Conservation (phyloP, 1,139 yeast species). For the Suhomyces guaymorum region DNA sequence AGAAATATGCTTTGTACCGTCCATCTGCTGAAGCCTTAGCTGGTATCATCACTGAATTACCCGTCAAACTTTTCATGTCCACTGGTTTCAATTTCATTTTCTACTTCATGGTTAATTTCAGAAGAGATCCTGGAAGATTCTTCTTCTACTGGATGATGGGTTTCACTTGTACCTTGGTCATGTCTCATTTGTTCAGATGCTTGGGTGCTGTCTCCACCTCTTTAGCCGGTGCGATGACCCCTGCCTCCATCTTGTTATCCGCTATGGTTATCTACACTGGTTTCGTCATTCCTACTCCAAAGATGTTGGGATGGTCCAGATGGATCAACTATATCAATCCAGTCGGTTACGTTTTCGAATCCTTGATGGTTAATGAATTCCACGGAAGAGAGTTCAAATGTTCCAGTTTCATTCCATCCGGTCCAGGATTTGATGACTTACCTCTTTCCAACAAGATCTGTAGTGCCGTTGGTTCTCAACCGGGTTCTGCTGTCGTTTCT, state of each 20-base stretch:
- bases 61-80: slow-evolving; percentile 57
- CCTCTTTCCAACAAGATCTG: slow-evolving; percentile 53
- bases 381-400: slow-evolving; percentile 43
- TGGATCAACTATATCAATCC: slow-evolving; percentile 81
- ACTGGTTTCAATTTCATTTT: slow-evolving; percentile 59
- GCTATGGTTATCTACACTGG: slow-evolving; percentile 74
- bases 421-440: slow-evolving; percentile 44
- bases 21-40: slow-evolving; percentile 80
- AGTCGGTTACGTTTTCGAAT: slow-evolving; percentile 66
- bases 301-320: slow-evolving; percentile 75
- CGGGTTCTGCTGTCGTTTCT: slow-evolving; percentile 54
- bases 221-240: slow-evolving; percentile 69
- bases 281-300: slow-evolving; percentile 65
- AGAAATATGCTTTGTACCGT: slow-evolving; percentile 70
- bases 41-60: slow-evolving; percentile 66
- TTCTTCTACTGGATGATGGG: slow-evolving; percentile 63
- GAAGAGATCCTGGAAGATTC: slow-evolving; percentile 66
- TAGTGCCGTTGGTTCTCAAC: slow-evolving; percentile 58
- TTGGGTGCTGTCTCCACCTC: slow-evolving; percentile 65
- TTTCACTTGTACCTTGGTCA: slow-evolving; percentile 54
- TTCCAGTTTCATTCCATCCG: slow-evolving; percentile 53
- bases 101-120: slow-evolving; percentile 68
- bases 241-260: slow-evolving; percentile 62
- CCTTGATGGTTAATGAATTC: slow-evolving; percentile 65
- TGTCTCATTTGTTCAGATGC: slow-evolving; percentile 73